These are phyloP conservation scores for Xylariaceae sp. DNA, from an alignment of 2,329 filamentous ascomycete species.

Conservation along the genomic window DNA sequence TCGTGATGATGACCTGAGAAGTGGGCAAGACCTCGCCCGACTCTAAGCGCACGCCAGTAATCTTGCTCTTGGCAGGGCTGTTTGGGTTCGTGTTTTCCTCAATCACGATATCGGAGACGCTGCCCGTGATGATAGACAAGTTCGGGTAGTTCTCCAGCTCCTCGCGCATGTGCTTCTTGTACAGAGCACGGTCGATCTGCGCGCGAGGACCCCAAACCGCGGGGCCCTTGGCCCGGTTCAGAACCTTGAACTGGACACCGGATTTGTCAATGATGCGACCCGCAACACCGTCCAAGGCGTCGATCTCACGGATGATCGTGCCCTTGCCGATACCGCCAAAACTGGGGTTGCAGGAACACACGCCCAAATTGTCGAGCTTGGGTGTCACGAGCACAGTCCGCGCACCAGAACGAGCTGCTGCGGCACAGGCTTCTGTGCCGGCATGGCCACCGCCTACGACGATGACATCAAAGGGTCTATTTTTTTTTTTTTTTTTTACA, in stretches of 20 bases:
- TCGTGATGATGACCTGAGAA: constrained; percentile 84
- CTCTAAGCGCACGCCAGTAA: constrained; percentile 80
- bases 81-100: constrained; percentile 46
- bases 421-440: constrained; percentile 87
- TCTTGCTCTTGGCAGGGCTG: constrained; percentile 57
- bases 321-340: constrained; percentile 99
- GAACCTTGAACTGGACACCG: constrained; percentile 84
- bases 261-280: constrained; percentile 89
- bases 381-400: constrained; percentile 87
- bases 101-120: constrained; percentile 85
- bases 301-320: constrained; percentile 90
- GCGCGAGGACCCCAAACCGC: constrained; percentile 96
- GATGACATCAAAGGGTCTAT: constrained; percentile 74
- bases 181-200: constrained; percentile 88
- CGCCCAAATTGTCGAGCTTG: constrained; percentile 34
- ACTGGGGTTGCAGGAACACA: constrained; percentile 35
- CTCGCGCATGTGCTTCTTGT: constrained; percentile 84
- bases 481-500: background rate
- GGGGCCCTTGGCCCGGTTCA: constrained; percentile 86
- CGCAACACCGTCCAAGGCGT: constrained; percentile 86
- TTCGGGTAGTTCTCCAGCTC: constrained; percentile 76
- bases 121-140: constrained; percentile 75
- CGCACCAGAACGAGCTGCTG: constrained; percentile 82
- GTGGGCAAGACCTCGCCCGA: constrained; percentile 79
- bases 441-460: constrained; percentile 96